These are phyloP conservation scores for Leccinum subrobustum DNA, from an alignment of 1,284 basidiomycete genomes.

Conservation along the genomic window DNA sequence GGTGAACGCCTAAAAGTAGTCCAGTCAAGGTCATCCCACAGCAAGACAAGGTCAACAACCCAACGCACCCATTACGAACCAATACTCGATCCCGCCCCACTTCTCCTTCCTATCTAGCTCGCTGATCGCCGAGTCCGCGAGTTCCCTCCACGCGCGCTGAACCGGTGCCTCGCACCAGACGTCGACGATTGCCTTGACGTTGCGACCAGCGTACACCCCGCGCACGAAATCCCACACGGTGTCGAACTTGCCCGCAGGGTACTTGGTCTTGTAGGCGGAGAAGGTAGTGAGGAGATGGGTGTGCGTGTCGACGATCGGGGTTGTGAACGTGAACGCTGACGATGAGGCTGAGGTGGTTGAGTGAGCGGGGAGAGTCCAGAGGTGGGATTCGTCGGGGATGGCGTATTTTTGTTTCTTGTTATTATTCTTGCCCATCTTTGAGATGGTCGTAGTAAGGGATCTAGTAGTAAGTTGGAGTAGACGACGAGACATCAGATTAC, in stretches of 20 bases:
- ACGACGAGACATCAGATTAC: no score
- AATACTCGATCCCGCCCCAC: constrained; percentile 69
- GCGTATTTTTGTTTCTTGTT: constrained; percentile 27
- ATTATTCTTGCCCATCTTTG: constrained; percentile 37
- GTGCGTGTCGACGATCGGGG: constrained; percentile 74
- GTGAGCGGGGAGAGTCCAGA: constrained; percentile 28
- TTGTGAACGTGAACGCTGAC: background rate
- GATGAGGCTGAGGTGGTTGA: constrained; percentile 14
- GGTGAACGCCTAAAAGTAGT: constrained; percentile 59
- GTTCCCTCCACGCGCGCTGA: constrained; percentile 56
- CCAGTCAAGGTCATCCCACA: background rate
- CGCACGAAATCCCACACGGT: constrained; percentile 65
- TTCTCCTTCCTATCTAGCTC: constrained; percentile 44
- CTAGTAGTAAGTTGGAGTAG: no score
- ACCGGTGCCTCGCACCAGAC: constrained; percentile 83
- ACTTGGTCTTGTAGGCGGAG: constrained; percentile 55
- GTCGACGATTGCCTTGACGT: constrained; percentile 68
- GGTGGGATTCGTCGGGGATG: constrained; percentile 31
- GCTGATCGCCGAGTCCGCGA: constrained; percentile 68
- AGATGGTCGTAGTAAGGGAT: no score
- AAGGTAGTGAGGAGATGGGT: constrained; percentile 76
- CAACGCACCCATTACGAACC: constrained; percentile 72
- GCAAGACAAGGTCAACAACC: background rate
- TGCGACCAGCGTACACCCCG: constrained; percentile 54
- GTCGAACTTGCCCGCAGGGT: constrained; percentile 50